Evolutionary conservation across 1,284 basidiomycete species (phyloP), one percentile per base, ranked within the genome.

Genomic region (Melampsora occidentalis): DNA sequence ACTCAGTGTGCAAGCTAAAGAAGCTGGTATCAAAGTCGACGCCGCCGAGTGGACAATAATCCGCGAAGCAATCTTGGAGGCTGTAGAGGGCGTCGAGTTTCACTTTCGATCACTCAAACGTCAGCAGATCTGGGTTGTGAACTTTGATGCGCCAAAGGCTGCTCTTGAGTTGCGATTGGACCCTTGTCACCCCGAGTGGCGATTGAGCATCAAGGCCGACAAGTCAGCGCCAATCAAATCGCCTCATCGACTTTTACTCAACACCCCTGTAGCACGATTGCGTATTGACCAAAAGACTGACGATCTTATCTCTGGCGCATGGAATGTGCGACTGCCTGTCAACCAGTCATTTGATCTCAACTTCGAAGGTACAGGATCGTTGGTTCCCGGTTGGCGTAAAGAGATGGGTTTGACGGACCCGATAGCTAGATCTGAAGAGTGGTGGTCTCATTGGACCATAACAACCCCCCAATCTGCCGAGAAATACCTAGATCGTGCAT

Each of bases 101-200:
- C 89, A 90, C 35, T 97, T 95, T 82, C 88, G 90, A n/a, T 90
- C 90, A 79, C 86, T 91, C 48, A 93, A 92, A 82, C 88, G 95
- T 46, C 93, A 95, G 82, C 90, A 91, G 78, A 88, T 90, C 57
- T 97, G 95, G 94, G 89, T 88, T 35, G 92, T 88, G 0, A 86
- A 89, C 14, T 97, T 92, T 83, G 88, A 89, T 77, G 91, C 92
- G 0, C 86, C 89, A 0, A 82, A 85, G 0, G 93, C 91, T 2
- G 85, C 84, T 0, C 86, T 96, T 46, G 91, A 96, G 81, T 86
- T 97, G 16, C 86, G 88, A 69, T 86, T 97, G 14, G 88, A 93
- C 80, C 88, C 89, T 5, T 86, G 89, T 79, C 88, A 89, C 71
- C 89, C 91, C 0, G 91, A 95, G 82, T 97, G 95, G 95, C 87